Conservation (phyloP, 768 basidiomycete species). For the Trametes cubensis region DNA sequence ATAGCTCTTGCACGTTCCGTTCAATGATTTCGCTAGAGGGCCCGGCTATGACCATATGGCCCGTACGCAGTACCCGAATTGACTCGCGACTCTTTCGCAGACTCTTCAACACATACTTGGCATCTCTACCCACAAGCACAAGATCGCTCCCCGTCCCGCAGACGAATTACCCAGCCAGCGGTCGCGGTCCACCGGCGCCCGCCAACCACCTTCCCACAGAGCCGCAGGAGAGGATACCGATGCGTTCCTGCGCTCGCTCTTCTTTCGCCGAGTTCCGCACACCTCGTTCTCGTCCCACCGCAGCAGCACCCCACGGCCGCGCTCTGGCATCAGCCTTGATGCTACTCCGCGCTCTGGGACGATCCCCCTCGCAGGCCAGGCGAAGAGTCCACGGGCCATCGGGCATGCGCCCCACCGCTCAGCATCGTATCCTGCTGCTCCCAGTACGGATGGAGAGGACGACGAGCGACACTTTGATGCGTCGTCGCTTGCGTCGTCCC, state of each 20-base stretch:
- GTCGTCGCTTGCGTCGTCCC: slow-evolving; percentile 30
- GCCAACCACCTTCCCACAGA: slow-evolving; percentile 31
- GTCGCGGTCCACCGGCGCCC: background rate
- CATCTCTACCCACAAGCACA: slow-evolving; percentile 57
- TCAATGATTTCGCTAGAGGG: no score
- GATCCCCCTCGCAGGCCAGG: slow-evolving; percentile 2
- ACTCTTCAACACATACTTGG: slow-evolving; percentile 64
- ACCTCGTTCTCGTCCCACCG: slow-evolving; percentile 12
- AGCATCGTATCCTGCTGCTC: slow-evolving; percentile 18
- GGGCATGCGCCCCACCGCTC: slow-evolving; percentile 23
- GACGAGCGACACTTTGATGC: slow-evolving; percentile 28
- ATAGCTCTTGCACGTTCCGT: no score
- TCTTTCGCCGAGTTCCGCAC: slow-evolving; percentile 29
- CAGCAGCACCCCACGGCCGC: slow-evolving; percentile 15
- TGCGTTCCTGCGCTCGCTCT: slow-evolving; percentile 29
- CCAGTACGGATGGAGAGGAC: slow-evolving; percentile 23
- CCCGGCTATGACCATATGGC: background rate
- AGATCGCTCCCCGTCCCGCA: slow-evolving; percentile 38
- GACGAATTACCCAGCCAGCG: slow-evolving; percentile 31
- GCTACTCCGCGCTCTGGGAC: slow-evolving; percentile 22
- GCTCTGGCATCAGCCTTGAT: slow-evolving; percentile 24
- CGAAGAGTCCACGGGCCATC: slow-evolving; percentile 4
- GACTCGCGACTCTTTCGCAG: slow-evolving; percentile 38
- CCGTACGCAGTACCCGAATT: no score
- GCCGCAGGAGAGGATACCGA: slow-evolving; percentile 15